Evolutionary conservation across 352 stramenopile genomes (phyloP), one percentile per base, ranked within the genome.

Genomic region (Stramenopiles sp.): DNA sequence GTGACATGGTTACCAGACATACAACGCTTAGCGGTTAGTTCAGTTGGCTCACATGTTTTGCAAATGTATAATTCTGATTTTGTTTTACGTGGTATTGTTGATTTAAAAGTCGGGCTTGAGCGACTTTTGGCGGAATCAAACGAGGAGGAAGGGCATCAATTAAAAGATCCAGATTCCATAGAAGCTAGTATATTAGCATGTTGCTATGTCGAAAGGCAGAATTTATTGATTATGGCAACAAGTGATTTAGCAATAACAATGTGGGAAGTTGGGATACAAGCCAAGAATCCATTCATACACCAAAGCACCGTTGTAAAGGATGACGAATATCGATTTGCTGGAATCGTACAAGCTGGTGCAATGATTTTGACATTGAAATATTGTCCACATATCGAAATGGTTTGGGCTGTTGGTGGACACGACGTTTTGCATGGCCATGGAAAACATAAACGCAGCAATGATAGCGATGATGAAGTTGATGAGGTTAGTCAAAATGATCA

Each of bases 1-100:
- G 79, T 93, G 79, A 88, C 87, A 79, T 93, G 87, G 85, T 90
- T 86, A n/a, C 63, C 83, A 6, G 81, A 81, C 0, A 89, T 92
- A 78, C 80, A 86, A 38, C 81, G 83, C 78, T 88, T 92, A 32
- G 78, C 91, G 6, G 87, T 87, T 32, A 32, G 92, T 33, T 88
- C 92, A 78, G 89, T 87, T 33, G 81, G 85, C 0, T 87, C 87
- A 27, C 87, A 85, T 32, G 86, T 80, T 20, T 84, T 92, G 31
- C 92, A 93, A 78, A 30, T 93, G 30, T 93, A 90, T 74, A 84
- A 86, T 30, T 79, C 79, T 13, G 79, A 88, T 27, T 84, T 87
- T 1, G 85, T 83, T 43, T 27, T 69, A 27, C 53, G 53, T 27
- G 53, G 53, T 69, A 69, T 27, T 27, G 53, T 69, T 20, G 53